phyloP scores from a whole-genome alignment of 2,329 filamentous ascomycete species.

The Aspergillus quadricinctus region DNA sequence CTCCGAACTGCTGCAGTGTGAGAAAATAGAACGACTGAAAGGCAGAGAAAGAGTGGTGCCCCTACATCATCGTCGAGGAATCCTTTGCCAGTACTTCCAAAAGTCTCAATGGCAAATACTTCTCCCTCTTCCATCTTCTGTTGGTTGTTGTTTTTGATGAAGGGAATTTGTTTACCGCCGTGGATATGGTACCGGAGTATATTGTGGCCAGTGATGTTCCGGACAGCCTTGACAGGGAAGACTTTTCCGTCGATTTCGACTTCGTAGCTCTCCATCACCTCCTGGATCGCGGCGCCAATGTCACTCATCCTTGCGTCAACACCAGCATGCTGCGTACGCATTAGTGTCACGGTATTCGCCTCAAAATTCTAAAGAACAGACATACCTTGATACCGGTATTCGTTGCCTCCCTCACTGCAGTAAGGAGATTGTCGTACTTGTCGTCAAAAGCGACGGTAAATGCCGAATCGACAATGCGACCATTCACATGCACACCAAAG shows the following conservation, averaged over 20 bases:
- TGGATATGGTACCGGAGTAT: constrained; percentile 54
- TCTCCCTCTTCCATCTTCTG: constrained; percentile 58
- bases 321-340: constrained; percentile 42
- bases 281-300: constrained; percentile 56
- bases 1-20: constrained; percentile 35
- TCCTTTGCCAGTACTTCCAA: constrained; percentile 53
- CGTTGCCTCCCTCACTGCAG: constrained; percentile 51
- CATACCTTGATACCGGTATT: constrained; percentile 50
- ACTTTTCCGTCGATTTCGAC: constrained; percentile 51
- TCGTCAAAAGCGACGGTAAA: constrained; percentile 75
- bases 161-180: constrained; percentile 53
- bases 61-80: constrained; percentile 44
- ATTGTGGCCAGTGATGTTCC: constrained; percentile 53
- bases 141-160: constrained; percentile 47
- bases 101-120: constrained; percentile 57
- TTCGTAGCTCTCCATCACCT: constrained; percentile 61
- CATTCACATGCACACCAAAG: constrained; percentile 76
- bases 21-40: neutral
- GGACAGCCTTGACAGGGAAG: constrained; percentile 53
- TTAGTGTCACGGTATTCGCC: neutral
- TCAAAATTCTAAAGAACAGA: neutral
- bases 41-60: neutral
- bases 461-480: constrained; percentile 74
- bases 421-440: constrained; percentile 68
- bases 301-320: constrained; percentile 53